Percentiles rank a stretch among this genome's conserved stretches.
Evolutionary conservation across 2,329 filamentous ascomycete genomes (phyloP).

Genomic region (Penicillium sp.): DNA sequence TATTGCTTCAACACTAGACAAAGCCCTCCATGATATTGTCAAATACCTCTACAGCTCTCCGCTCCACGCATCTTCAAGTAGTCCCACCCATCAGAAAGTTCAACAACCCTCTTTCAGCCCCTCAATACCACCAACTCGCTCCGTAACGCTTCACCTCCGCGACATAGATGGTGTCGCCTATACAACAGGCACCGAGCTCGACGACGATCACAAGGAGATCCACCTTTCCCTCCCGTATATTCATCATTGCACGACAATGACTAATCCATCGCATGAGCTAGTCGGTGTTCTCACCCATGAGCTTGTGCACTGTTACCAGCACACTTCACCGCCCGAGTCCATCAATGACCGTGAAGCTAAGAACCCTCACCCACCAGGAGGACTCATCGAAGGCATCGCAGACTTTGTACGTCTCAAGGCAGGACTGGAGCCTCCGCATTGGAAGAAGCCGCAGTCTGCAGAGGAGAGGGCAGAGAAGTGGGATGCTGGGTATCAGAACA

Average conservation of each 20-base stretch:
- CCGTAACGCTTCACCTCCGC: slow-evolving; percentile 78
- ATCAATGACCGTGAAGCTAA: slow-evolving; percentile 1
- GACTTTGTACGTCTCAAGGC: slow-evolving; percentile 85
- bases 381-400: slow-evolving; percentile 85
- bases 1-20: slow-evolving; percentile 56
- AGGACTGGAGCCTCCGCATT: slow-evolving; percentile 75
- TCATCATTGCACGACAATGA: slow-evolving; percentile 21
- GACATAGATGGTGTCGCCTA: slow-evolving; percentile 84
- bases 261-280: slow-evolving; percentile 58
- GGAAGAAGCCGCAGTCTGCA: slow-evolving; percentile 56
- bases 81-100: slow-evolving; percentile 10
- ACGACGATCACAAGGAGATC: slow-evolving; percentile 87
- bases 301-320: slow-evolving; percentile 92
- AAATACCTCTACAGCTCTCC: slow-evolving; percentile 62
- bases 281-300: slow-evolving; percentile 85
- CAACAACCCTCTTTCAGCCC: slow-evolving; percentile 27
- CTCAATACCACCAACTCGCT: slow-evolving; percentile 65
- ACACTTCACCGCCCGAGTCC: slow-evolving; percentile 59
- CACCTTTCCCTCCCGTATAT: slow-evolving; percentile 82
- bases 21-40: slow-evolving; percentile 67
- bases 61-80: neutral
- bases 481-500: slow-evolving; percentile 88
- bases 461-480: slow-evolving; percentile 61
- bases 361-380: slow-evolving; percentile 55
- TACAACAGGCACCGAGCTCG: slow-evolving; percentile 75